Conservation (phyloP, 2,329 filamentous ascomycete species). For the Beauveria pseudobassiana region DNA sequence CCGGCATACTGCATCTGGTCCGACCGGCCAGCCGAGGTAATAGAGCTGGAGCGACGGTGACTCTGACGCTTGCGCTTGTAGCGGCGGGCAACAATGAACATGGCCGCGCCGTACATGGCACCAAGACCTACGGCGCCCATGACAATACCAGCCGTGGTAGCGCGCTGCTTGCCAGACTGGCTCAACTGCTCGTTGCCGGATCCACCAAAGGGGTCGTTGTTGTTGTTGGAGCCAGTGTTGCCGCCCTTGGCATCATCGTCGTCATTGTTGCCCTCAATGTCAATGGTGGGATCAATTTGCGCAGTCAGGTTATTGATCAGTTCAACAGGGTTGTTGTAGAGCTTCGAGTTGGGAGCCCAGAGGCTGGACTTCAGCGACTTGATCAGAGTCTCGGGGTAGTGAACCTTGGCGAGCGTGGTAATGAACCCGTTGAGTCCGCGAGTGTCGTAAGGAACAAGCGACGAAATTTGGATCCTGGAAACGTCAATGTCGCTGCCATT, state of each 20-base stretch:
- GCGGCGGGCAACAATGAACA: constrained; percentile 86
- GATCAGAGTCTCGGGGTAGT: constrained; percentile 65
- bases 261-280: constrained; percentile 29
- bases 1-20: constrained; percentile 47
- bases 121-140: constrained; percentile 71
- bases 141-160: constrained; percentile 62
- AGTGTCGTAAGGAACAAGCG: constrained; percentile 71
- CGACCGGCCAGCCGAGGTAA: constrained; percentile 42
- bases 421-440: constrained; percentile 58
- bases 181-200: constrained; percentile 30
- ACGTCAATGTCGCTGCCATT: constrained; percentile 52
- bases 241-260: constrained; percentile 32
- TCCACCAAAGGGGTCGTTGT: constrained; percentile 33
- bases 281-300: constrained; percentile 76
- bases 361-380: constrained; percentile 62
- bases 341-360: constrained; percentile 58
- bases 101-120: constrained; percentile 83
- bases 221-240: constrained; percentile 19
- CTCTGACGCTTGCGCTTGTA: constrained; percentile 80
- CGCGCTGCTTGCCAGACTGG: constrained; percentile 51
- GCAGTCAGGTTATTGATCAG: constrained; percentile 67
- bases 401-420: constrained; percentile 63
- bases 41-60: constrained; percentile 70
- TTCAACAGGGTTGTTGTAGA: constrained; percentile 63
- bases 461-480: constrained; percentile 56